Base-by-base conservation (phyloP, 2,329 filamentous ascomycete genomes). In the Alternaria conjuncta region DNA sequence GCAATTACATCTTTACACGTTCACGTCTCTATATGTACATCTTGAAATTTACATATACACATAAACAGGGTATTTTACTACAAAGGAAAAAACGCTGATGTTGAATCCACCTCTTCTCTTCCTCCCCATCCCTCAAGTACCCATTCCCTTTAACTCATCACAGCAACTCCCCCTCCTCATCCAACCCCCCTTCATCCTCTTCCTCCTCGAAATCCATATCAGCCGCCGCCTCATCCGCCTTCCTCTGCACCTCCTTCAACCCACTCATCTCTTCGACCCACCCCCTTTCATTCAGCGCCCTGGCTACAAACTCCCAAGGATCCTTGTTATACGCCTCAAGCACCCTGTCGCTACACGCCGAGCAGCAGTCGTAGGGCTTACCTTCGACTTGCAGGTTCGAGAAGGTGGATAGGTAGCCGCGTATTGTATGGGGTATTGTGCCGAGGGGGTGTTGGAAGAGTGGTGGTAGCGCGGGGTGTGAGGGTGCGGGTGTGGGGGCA, bases 211-310 rank as follows among this genome's bases (percentile, higher is more conserved):
- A 90, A 25, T 91, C 89, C 50, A 92, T 80, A 47, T 88, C 79
- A 25, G 68, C 78, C 6, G 77, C 81, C 50, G 80, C 81, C 64
- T 82, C 84, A 55, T 85, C 84, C 1, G 84, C 84, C 46, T 73
- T 68, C 55, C 83, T 74, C 71, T 86, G 84, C 61, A 94, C 89
- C 91, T 26, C 90, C 87, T 64, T 61, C 25, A 66, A 12, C 0
- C 91, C 91, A 36, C 88, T 91, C 26, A 95, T 82, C 76, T 95
- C 92, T 28, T 91, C 88, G 0, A 96, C 91, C 75, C 91, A 96
- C 2, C 93, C 90, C 73, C 89, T 89, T 78, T 94, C 90, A 63
- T 89, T 87, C 13, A 96, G 80, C 0, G 92, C 92, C 61, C 85
- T 85, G 82, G 90, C 90, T 32, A 96, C 88, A 76, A 96, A 96